These are phyloP conservation scores for Starmera caribaea DNA, from an alignment of 805 yeast genomes.

Conservation along the genomic window DNA sequence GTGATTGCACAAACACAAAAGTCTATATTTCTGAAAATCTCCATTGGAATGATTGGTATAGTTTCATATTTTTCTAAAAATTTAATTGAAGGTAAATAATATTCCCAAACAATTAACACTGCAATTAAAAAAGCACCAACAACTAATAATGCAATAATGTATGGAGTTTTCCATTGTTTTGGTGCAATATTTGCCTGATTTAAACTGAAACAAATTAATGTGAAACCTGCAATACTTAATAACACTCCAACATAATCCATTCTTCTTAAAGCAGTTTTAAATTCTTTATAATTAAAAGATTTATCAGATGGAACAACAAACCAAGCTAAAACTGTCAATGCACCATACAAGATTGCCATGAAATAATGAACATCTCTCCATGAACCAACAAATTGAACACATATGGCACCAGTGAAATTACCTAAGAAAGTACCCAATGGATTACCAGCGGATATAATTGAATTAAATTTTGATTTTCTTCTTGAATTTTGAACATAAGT, in stretches of 20 bases:
- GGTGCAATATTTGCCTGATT: conserved; percentile 32
- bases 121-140: conserved; percentile 27
- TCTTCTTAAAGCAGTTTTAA: conserved; percentile 8
- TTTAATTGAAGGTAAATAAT: conserved; percentile 20
- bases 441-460: conserved; percentile 35
- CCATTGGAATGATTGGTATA: conserved; percentile 38
- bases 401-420: conserved; percentile 33
- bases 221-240: conserved; percentile 29
- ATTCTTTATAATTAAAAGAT: background rate
- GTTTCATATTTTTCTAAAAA: too few relatives aligned
- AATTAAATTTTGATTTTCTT: conserved; percentile 33
- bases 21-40: conserved; percentile 28
- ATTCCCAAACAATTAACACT: conserved; percentile 27
- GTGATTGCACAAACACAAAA: conserved; percentile 32
- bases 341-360: conserved; percentile 27
- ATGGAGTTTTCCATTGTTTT: conserved; percentile 35
- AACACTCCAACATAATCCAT: conserved; percentile 36
- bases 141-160: conserved; percentile 33
- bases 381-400: conserved; percentile 22
- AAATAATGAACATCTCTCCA: conserved; percentile 36
- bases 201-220: conserved; percentile 32
- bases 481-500: conserved; percentile 25
- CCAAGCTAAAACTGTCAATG: conserved; percentile 7
- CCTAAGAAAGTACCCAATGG: conserved; percentile 38
- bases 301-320: background rate